Evolutionary conservation across 2,329 filamentous ascomycete genomes (phyloP), one percentile per base, ranked within the genome.

Genomic region (Raffaelea albimanens): DNA sequence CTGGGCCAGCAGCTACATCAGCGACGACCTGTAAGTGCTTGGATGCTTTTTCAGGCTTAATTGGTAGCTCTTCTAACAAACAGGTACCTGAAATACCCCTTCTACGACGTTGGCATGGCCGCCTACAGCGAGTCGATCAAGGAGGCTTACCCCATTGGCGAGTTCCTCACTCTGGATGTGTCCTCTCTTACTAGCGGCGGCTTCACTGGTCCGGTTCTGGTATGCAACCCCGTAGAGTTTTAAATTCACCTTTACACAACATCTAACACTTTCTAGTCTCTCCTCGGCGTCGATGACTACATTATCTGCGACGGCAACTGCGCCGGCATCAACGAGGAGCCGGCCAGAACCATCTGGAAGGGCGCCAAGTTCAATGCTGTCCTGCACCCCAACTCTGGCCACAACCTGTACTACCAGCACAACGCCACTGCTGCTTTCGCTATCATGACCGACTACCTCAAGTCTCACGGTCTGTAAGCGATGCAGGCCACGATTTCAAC

Each of bases 1-100:
- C 52, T 20, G 59, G 59, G 3, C 56, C 52, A 33, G 59, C 55
- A 40, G 7, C 34, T n/a, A n/a, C n/a, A 16, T 5, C 34, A 8
- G n/a, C 5, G 14, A 10, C 14, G 18, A 13, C 7, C 25, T 29
- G 25, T 29, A 7, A 29, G 25, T 29, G 7, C 13, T 29, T 29
- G 25, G 25, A 13, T 7, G 25, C 7, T 29, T 29, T 29, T 7
- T 7, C 13, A 29, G 7, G 13, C 13, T 7, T 29, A 29, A 29
- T 29, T 7, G 7, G 25, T 29, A 29, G n/a, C n/a, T n/a, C n/a
- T n/a, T n/a, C 25, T 29, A 29, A 29, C 25, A 29, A 7, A 13
- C 34, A 40, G 22, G 4, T 46, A 46, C 38, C 40, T 41, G 34
- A 46, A 46, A 14, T 46, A 41, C 38, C 38, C 38, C 36, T 41